Conservation (phyloP, 768 basidiomycete genomes). For the Mycena kentingensis region DNA sequence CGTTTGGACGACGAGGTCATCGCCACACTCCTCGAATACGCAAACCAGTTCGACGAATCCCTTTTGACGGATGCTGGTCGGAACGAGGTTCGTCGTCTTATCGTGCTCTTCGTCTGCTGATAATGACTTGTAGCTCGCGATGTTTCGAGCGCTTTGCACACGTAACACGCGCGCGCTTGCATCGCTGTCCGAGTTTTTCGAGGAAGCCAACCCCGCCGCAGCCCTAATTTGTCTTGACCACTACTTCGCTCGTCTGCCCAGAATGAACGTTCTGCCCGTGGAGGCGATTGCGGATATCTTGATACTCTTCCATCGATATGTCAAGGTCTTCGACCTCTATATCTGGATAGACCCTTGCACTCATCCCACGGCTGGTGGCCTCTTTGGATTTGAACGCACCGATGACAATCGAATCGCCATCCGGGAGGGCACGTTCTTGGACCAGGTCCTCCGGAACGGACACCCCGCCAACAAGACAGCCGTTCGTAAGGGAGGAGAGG, state of each 20-base stretch:
- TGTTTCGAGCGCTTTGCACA: constrained; percentile 38
- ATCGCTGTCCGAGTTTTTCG: constrained; percentile 35
- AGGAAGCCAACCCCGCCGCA: constrained; percentile 29
- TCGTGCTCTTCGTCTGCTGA: neutral
- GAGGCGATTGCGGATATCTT: constrained; percentile 32
- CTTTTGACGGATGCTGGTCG: constrained; percentile 8
- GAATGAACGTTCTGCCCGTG: constrained; percentile 26
- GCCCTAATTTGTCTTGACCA: constrained; percentile 49
- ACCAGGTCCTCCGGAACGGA: neutral
- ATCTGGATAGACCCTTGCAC: constrained; percentile 13
- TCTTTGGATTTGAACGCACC: constrained; percentile 11
- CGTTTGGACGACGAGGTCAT: constrained; percentile 18
- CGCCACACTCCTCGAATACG: constrained; percentile 29
- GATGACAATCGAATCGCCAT: constrained; percentile 11
- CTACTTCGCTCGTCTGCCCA: constrained; percentile 33
- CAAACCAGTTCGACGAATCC: constrained; percentile 18
- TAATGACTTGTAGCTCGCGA: constrained; percentile 29
- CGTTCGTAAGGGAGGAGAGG: constrained; percentile 7
- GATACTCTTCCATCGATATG: constrained; percentile 37
- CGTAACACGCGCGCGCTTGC: constrained; percentile 31
- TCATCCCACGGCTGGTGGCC: constrained; percentile 5
- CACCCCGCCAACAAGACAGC: constrained; percentile 1
- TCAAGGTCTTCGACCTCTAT: constrained; percentile 15
- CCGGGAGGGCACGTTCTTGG: constrained; percentile 20
- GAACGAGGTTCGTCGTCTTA: constrained; percentile 17